Base-by-base conservation (phyloP, 129 eudicot species). In the Calendula officinalis region DNA sequence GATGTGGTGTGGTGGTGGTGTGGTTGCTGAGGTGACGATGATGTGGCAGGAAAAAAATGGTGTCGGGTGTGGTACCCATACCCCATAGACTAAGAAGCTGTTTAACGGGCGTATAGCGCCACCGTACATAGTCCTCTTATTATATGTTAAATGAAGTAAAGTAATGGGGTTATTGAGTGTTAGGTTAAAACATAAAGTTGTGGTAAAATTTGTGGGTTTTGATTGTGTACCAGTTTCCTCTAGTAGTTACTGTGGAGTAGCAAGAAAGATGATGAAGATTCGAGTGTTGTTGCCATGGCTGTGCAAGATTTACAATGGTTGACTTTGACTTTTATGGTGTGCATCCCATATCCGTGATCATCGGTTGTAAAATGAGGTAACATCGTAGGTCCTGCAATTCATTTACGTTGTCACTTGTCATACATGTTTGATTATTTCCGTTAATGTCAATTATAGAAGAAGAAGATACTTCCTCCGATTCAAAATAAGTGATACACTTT, bases 281-380 rank as follows among this genome's bases (percentile, higher is more conserved):
- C 45, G 43, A 55, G 39, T 40, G 4, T 37, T 51, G 55, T 62
- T 71, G 32, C 70, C 64, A n/a, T 62, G 62, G 62, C 3, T 70
- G 45, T 61, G 62, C 54, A 40, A 49, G 43, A 32, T 62, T 39
- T 61, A 61, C 2, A 52, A 52, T 9, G 39, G 70, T 71, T 62
- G 64, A 53, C 64, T 35, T 62, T 40, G 50, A 12, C 64, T 11
- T 6, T 1, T 34, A 35, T 7, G 59, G 33, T n/a, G 46, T 56
- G 66, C n/a, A n/a, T n/a, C n/a, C n/a, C n/a, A n/a, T 44, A 35
- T 38, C 76, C 70, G 70, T 62, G 70, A 72, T 72, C 10, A 62
- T 42, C 77, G 77, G n/a, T 71, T 62, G 39, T 41, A n/a, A 39
- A 67, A 60, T 27, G 61, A 60, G 60, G 61, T 71, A 43, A 39